Base-by-base conservation (phyloP, 106 monocot genomes). In the Vanilla planifolia region DNA sequence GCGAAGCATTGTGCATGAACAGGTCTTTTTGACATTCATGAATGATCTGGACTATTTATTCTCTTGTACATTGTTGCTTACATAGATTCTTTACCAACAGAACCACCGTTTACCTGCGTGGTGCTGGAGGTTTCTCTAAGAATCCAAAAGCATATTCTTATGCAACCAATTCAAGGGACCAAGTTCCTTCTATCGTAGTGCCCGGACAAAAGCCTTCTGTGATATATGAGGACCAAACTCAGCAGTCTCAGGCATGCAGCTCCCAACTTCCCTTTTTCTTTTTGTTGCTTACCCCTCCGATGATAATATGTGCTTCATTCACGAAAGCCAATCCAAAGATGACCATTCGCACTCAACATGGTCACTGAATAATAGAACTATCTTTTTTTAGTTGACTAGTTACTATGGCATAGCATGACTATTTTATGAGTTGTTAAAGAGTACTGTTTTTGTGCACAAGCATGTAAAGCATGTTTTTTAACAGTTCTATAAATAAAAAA, bases 111-210 rank as follows among this genome's bases (percentile, higher is more conserved):
- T 98, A 74, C 65, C 61, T 98, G 63, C 87, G 92, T 23, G 98
- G 88, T 68, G 79, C 82, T 77, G 98, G 98, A 62, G 92, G 98
- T 14, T 98, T 98, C 71, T 98, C 98, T 51, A 88, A 82, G 45
- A 75, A 77, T 27, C 70, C 88, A 36, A 56, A 25, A 35, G 72
- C 79, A 46, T 98, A 70, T 77, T 85, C 98, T 27, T 88, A 88
- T 88, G 21, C 73, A 57, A 85, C 61, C 51, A 88, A 88, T 71
- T 80, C 91, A 47, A 32, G 70, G 26, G 64, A 71, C 64, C 92
- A 92, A 67, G 73, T 85, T 70, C 72, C 76, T 69, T 73, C 43
- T 72, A 47, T 82, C 64, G 74, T 57, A 58, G 71, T 92, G 73
- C 98, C 98, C 51, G 88, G 80, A 15, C 45, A 57, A 2, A 42